These are phyloP conservation scores for Pontederia paniculata DNA, from an alignment of 176 grass and related monocot species.

Conservation along the genomic window DNA sequence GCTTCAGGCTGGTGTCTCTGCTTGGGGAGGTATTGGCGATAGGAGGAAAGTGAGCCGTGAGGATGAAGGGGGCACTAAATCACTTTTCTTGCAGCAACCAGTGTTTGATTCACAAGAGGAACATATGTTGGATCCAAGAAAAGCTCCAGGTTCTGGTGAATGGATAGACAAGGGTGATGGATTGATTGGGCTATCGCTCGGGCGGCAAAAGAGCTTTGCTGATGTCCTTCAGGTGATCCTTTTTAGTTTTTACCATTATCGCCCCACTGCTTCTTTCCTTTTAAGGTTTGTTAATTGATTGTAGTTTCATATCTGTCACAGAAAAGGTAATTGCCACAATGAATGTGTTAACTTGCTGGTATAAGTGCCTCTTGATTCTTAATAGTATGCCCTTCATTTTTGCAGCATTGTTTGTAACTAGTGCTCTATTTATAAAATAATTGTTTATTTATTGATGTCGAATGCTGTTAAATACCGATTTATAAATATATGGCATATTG, in stretches of 20 bases:
- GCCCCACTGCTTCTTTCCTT: conserved; percentile 1
- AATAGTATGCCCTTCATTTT: no score
- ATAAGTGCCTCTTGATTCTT: no score
- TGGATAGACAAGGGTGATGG: conserved; percentile 56
- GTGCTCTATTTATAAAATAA: no score
- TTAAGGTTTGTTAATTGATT: conserved; percentile 8
- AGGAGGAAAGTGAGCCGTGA: conserved; percentile 32
- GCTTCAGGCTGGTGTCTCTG: conserved; percentile 39
- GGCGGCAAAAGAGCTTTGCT: conserved; percentile 66
- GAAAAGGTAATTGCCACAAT: neutral
- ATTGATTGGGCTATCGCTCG: conserved; percentile 54
- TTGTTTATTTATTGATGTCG: no score
- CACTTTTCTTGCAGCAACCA: conserved; percentile 41
- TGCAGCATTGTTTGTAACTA: no score
- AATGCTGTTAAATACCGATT: no score
- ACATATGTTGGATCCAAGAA: conserved; percentile 25
- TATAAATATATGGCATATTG: no score
- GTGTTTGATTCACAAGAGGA: conserved; percentile 33
- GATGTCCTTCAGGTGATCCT: conserved; percentile 87
- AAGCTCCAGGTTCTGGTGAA: conserved; percentile 31
- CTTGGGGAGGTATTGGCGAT: conserved; percentile 64
- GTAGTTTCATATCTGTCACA: neutral
- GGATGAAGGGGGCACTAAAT: conserved; percentile 27
- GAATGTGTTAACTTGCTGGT: neutral
- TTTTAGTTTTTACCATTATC: conserved; percentile 14